Evolutionary conservation across 2,329 filamentous ascomycete genomes (phyloP), one percentile per base, ranked within the genome.

Genomic region (Colletotrichum costaricense): DNA sequence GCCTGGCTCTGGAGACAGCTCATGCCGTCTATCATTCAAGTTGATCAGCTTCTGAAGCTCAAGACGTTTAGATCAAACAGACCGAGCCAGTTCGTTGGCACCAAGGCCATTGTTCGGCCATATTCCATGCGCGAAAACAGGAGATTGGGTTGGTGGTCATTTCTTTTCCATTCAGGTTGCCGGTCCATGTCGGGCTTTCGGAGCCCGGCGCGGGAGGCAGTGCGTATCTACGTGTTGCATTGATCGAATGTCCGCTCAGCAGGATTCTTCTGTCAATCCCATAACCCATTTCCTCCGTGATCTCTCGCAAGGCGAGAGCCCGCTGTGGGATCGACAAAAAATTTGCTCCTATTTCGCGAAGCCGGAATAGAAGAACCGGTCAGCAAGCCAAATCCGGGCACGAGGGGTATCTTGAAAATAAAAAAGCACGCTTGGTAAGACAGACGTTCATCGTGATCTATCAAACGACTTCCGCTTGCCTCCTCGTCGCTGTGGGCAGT

Each of bases 401-500:
- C 7, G 54, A 38, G 30, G 63, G 72, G 72, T 74, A 74, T 74
- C 67, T 58, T 24, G 52, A 62, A 62, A 70, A 30, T 22, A 28
- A 67, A 67, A 12, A 8, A 42, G 58, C 24, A 26, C 26, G 62
- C 42, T 57, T 24, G 30, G 42, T 19, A 22, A 73, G 52, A 65
- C 14, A 22, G 22, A 19, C 26, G 11, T 52, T 58, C 7, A 74
- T 63, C 63, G 52, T 22, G 57, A 63, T 49, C 35, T 63, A n/a
- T 66, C 42, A 19, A 46, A 74, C 33, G 67, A 64, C 49, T 65
- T 67, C 22, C 63, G 60, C 35, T 56, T 35, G 24, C 74, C 73
- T 72, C 63, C 73, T 71, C 65, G 73, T 75, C 76, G 74, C 30
- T 75, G 83, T 2, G 90, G 86, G 78, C 92, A 93, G 24, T 91